Conservation (phyloP, 495 filamentous ascomycete species). For the Penicilliopsis zonata region DNA sequence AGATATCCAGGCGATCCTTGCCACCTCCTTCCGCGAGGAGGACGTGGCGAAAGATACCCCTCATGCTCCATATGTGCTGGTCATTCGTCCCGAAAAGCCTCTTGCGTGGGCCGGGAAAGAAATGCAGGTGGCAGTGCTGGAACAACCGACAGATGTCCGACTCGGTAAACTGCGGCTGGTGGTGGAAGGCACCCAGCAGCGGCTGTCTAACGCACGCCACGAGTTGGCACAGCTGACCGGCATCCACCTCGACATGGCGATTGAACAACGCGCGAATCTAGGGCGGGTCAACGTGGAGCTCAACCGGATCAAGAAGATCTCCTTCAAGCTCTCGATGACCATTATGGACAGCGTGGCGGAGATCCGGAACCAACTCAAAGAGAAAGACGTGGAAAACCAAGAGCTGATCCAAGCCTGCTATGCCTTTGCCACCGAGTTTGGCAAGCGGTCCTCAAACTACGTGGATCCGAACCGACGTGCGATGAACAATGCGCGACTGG, state of each 20-base stretch:
- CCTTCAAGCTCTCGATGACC: conserved; percentile 93
- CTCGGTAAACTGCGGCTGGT: conserved; percentile 78
- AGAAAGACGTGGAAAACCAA: conserved; percentile 73
- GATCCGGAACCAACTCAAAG: conserved; percentile 62
- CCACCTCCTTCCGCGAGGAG: conserved; percentile 76
- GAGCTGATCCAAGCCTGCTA: conserved; percentile 98
- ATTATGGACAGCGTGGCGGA: conserved; percentile 98
- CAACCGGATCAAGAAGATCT: conserved; percentile 90
- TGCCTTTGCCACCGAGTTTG: conserved; percentile 95
- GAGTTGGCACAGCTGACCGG: conserved; percentile 66
- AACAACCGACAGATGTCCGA: conserved; percentile 76
- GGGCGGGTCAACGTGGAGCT: conserved; percentile 83
- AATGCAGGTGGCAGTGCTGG: conserved; percentile 54
- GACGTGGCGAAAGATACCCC: conserved; percentile 55
- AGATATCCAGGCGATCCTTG: conserved; percentile 75
- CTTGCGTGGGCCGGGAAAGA: conserved; percentile 75
- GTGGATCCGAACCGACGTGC: conserved; percentile 88
- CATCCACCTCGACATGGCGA: conserved; percentile 71
- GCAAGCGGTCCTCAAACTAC: conserved; percentile 81
- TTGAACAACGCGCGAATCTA: conserved; percentile 87
- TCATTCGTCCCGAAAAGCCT: conserved; percentile 69
- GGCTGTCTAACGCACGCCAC: conserved; percentile 63
- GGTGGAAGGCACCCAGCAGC: conserved; percentile 73
- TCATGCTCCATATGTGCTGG: conserved; percentile 64
- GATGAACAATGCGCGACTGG: conserved; percentile 93